Base-by-base conservation (phyloP, 108 stramenopile genomes). In the Conticribra guillardii region DNA sequence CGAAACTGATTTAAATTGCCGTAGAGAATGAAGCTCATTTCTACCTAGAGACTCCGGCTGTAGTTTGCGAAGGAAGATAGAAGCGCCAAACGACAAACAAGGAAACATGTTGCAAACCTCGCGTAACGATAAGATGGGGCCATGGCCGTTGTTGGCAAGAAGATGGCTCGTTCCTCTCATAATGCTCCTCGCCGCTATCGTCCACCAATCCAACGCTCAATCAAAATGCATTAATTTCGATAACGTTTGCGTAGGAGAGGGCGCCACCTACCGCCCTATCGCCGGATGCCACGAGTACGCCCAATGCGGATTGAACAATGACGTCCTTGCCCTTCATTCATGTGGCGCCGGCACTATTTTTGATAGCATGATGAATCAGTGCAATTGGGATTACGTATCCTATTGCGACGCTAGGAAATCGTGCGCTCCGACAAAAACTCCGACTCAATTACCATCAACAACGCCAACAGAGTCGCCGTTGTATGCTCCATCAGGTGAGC, bases 341-440 rank as follows among this genome's bases (percentile, higher is more conserved):
- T 63, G 62, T 31, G 8, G 7, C 1, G 26, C 28, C 15, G 62
- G 62, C 3, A 24, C 45, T 15, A 63, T 30, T 7, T 63, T 49
- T 30, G 62, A 63, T 49, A 27, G 11, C 27, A 4, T 28, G 17
- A 17, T 49, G 62, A 23, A 48, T 45, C 14, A 14, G 0, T 63
- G 62, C 27, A 63, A 48, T 29, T 49, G 47, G 26, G 45, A 63
- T 27, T 9, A 49, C 29, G 29, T 27, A 15, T 29, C 62, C 16
- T n/a, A 19, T 17, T 63, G 62, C 27, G 48, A 23, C 46, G 26
- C 28, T 7, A 27, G 48, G 3, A 45, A 45, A 19, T 45, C 60
- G 45, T 23, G 21, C 1, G 8, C 23, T 22, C 60, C 60, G 24
- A 45, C 60, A 4, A n/a, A 31, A 15, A 61, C 37, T 57, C 56